A percentile compares a stretch with the other conserved stretches of the same genome.
Evolutionary conservation across 208 protist genomes (phyloP).

Genomic region (Leishmania guyanensis): DNA sequence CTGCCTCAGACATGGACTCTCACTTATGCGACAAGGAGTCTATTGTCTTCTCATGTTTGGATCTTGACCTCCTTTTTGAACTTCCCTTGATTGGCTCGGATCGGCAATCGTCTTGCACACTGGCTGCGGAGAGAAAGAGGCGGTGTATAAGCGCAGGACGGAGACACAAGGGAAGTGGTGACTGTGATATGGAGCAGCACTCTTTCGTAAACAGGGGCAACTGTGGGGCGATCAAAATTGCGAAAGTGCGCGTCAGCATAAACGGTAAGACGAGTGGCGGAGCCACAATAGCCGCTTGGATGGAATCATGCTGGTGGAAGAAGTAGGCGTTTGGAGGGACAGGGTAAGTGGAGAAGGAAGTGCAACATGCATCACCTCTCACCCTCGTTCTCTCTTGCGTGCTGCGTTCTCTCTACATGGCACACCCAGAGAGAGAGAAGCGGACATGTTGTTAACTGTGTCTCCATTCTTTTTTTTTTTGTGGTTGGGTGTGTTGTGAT

Average conservation of each 20-base stretch:
- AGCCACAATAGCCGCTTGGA: background rate
- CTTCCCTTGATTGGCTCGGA: too few relatives aligned
- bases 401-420: background rate
- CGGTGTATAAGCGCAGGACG: background rate
- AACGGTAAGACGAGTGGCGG: background rate
- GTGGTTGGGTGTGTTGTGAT: background rate
- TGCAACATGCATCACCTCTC: background rate
- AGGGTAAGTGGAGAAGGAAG: background rate
- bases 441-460: background rate
- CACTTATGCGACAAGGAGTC: too few relatives aligned
- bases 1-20: background rate
- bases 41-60: background rate
- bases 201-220: background rate
- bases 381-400: background rate
- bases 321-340: background rate
- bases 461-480: background rate
- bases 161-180: background rate
- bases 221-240: background rate
- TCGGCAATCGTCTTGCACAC: background rate
- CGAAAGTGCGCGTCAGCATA: background rate
- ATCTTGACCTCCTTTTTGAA: background rate
- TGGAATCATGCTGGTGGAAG: background rate
- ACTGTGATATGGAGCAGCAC: background rate
- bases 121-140: background rate
- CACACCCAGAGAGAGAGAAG: background rate